Evolutionary conservation across 31 red algal species (phyloP).

Genomic region (Pterothamnion heteromorphum): DNA sequence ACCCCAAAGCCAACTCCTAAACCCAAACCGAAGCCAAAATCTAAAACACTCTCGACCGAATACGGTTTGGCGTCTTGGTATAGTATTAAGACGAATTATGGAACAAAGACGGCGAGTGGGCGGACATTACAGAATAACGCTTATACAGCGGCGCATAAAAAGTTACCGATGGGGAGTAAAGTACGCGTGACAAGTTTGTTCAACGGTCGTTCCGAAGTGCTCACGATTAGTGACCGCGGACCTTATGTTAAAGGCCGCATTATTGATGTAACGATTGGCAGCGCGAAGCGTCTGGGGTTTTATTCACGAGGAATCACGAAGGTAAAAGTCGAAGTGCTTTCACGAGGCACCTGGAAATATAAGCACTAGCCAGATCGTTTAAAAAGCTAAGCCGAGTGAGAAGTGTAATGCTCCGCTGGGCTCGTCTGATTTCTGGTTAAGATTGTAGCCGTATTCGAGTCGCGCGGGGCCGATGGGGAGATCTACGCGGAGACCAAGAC

Average conservation of each 20-base stretch:
- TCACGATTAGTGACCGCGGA: not conserved
- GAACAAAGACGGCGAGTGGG: not conserved
- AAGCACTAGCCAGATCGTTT: not conserved
- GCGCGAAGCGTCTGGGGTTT: slow-evolving; percentile 12
- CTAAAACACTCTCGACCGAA: not conserved
- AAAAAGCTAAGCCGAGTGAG: not conserved
- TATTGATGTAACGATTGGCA: not conserved
- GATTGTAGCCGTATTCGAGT: slow-evolving; percentile 13
- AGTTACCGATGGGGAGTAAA: not conserved
- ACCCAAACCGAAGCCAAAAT: no score
- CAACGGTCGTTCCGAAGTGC: not conserved
- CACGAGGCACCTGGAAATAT: not conserved
- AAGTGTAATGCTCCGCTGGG: slow-evolving; percentile 37
- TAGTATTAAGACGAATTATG: slow-evolving; percentile 14
- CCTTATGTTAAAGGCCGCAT: slow-evolving; percentile 19
- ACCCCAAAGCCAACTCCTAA: no score
- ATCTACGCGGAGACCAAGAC: not conserved
- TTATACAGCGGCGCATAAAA: not conserved
- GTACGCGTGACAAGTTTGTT: not conserved
- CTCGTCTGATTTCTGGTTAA: slow-evolving; percentile 18
- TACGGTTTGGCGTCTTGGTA: slow-evolving; percentile 9
- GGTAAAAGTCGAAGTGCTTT: slow-evolving; percentile 20
- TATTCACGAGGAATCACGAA: slow-evolving; percentile 31
- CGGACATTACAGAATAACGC: not conserved
- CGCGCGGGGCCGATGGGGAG: slow-evolving; percentile 17